Conservation (phyloP, 176 grass and related monocot species). For the barley (Hordeum vulgare) region MorexV3_pseudomolecules_assembly NC_058524.1:597861304-597861803, state of each 20-base stretch:
- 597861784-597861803: neutral
- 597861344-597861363: neutral
- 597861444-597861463: neutral
- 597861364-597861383: neutral
- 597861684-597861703: neutral
- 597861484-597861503: neutral
- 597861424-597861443: neutral
- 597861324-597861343: neutral
- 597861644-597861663: neutral
- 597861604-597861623: neutral
- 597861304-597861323: neutral
- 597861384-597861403: neutral
- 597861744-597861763: constrained; percentile 1
- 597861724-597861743: neutral
- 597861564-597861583: neutral
- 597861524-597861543: neutral
- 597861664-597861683: neutral
- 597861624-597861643: neutral
- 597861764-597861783: neutral
- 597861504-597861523: neutral
- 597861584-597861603: neutral
- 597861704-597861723: neutral
- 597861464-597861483: neutral
- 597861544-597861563: neutral
- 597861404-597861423: neutral